A percentile compares a stretch with the other conserved stretches of the same genome.
Conservation (phyloP, 2,329 filamentous ascomycete genomes). For the Ustilaginoidea virens region DNA sequence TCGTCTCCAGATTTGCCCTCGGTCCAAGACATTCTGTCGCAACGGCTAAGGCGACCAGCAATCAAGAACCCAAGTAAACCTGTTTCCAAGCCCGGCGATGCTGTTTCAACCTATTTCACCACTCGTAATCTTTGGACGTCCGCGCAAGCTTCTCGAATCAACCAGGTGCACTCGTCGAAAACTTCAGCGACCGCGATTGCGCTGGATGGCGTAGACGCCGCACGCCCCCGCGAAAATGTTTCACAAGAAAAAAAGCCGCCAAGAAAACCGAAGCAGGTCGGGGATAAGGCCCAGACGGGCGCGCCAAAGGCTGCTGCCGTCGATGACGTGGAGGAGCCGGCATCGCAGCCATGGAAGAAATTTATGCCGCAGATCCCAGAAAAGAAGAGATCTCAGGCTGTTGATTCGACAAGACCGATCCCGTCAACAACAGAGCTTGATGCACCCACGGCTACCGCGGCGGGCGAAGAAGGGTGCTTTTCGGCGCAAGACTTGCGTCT, state of each 20-base stretch:
- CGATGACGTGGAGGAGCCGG: slow-evolving; percentile 1
- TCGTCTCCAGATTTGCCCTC: slow-evolving; percentile 43
- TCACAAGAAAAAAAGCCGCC: neutral
- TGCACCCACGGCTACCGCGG: neutral
- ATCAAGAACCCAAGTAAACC: slow-evolving; percentile 22
- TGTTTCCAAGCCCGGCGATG: slow-evolving; percentile 19
- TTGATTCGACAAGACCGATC: too few species aligned
- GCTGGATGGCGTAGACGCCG: too few species aligned
- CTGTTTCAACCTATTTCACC: slow-evolving; percentile 25
- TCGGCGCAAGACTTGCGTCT: too few species aligned
- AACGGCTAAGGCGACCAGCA: slow-evolving; percentile 15
- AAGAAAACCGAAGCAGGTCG: too few species aligned
- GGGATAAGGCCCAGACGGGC: too few species aligned
- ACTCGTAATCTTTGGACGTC: slow-evolving; percentile 22
- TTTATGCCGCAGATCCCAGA: slow-evolving; percentile 11
- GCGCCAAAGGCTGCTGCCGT: too few species aligned
- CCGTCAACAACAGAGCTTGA: neutral
- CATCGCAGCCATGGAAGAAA: slow-evolving; percentile 22
- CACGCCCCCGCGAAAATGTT: too few species aligned
- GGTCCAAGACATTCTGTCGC: slow-evolving; percentile 30
- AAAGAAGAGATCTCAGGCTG: neutral
- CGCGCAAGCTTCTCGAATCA: slow-evolving; percentile 11
- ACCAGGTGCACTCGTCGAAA: neutral
- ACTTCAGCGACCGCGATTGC: too few species aligned
- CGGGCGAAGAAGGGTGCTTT: too few species aligned